A percentile compares a stretch with the other conserved stretches of the same genome.
These are phyloP conservation scores for Hypoxylon trugodes DNA, from an alignment of 495 filamentous ascomycete genomes.

Conservation along the genomic window DNA sequence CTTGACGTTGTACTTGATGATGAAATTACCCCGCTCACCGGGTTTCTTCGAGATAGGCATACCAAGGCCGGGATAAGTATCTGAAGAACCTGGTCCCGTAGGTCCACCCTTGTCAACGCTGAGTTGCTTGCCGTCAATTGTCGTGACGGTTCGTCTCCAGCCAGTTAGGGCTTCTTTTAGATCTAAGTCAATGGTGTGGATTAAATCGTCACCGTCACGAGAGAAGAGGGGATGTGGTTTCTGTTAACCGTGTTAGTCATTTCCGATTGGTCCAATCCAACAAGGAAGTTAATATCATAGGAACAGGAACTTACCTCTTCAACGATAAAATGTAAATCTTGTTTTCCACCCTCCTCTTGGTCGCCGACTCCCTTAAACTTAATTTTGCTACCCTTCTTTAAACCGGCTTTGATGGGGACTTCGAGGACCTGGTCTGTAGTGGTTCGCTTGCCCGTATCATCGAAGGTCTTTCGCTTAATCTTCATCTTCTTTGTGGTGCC, in stretches of 20 bases:
- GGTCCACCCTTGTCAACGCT: conserved; percentile 79
- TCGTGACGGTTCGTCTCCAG: conserved; percentile 89
- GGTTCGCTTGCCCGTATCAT: conserved; percentile 81
- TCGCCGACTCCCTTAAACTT: conserved; percentile 96
- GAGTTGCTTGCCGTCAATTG: conserved; percentile 89
- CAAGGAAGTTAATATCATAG: neutral
- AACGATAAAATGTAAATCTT: conserved; percentile 94
- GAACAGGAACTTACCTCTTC: conserved; percentile 75
- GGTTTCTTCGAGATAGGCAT: conserved; percentile 95
- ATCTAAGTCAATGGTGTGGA: conserved; percentile 76
- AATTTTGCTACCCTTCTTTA: conserved; percentile 96
- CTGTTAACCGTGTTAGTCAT: conserved; percentile 54
- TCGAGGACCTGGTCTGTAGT: conserved; percentile 90
- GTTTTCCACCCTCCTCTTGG: conserved; percentile 95
- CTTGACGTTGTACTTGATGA: conserved; percentile 89
- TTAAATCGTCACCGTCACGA: conserved; percentile 86
- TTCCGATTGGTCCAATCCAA: neutral
- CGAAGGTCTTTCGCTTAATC: conserved; percentile 95
- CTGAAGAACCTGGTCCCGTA: conserved; percentile 80
- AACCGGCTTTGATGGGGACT: conserved; percentile 91
- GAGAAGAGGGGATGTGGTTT: conserved; percentile 84
- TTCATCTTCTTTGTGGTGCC: conserved; percentile 95
- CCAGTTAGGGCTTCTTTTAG: conserved; percentile 98
- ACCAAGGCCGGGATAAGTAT: conserved; percentile 82
- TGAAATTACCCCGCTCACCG: conserved; percentile 80